Base-by-base conservation (phyloP, 179 eudicot genomes). In the Beta macrorhiza region DNA sequence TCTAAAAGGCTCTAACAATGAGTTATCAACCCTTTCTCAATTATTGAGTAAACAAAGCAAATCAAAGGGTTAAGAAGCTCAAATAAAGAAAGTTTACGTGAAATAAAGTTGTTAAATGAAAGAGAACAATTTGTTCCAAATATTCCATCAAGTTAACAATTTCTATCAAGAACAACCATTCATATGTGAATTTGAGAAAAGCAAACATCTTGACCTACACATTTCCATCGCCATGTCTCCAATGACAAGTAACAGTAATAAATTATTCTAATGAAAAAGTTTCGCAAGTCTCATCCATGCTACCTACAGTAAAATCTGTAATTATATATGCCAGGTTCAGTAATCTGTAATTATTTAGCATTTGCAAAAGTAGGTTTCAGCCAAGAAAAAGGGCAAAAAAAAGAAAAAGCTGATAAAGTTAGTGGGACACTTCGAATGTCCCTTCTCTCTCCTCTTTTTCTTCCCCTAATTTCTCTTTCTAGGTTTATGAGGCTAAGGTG, bases 371-470 rank as follows among this genome's bases (percentile, higher is more conserved):
- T 74, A 42, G 77, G 75, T 17, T 78, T 68, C 12, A 78, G 64
- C 75, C 9, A 78, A 53, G 32, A 49, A 62, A 63, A 13, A 17
- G 20, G 16, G 11, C 2, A 13, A 64, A 72, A 56, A 25, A 73
- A 76, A 42, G 25, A 72, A 65, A 84, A 81, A 68, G 86, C 86
- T 77, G 79, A 70, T 13, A 82, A 86, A 83, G 81, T 22, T 20
- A 79, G 88, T 83, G 88, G 86, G 88, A 86, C 86, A 86, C 82
- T 86, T 81, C 74, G 86, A 86, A 86, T 83, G 88, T 86, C 84
- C 44, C 79, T 69, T 72, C 71, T 32, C 77, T 59, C 83, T 71
- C 76, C 74, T 73, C n/a, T 72, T 71, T 8, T 1, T n/a, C n/a
- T 63, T 17, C 8, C 37, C 14, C 17, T 73, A 20, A 2, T 22